These are phyloP conservation scores for Rubia balearica DNA, from an alignment of 305 asterid genomes.

Conservation along the genomic window DNA sequence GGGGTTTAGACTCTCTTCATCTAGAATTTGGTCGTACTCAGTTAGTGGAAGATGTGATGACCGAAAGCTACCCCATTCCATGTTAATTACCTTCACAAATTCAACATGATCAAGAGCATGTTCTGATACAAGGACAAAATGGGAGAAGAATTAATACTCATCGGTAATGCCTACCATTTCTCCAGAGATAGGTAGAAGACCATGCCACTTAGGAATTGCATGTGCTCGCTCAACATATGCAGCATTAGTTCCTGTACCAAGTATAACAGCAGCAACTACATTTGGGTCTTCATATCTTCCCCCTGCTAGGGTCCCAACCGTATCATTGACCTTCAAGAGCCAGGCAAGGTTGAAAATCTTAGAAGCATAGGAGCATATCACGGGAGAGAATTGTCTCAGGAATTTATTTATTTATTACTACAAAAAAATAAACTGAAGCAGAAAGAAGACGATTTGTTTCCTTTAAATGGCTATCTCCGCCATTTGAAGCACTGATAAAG, in stretches of 20 bases:
- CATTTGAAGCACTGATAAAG: too few species aligned
- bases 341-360: conserved; percentile 6
- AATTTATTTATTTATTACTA: background rate
- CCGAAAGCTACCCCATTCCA: conserved; percentile 90
- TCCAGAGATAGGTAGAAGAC: conserved; percentile 40
- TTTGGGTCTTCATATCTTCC: conserved; percentile 31
- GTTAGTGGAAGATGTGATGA: conserved; percentile 47
- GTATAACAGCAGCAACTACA: too few species aligned
- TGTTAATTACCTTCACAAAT: conserved; percentile 65
- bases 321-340: conserved; percentile 67
- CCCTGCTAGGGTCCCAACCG: conserved; percentile 89
- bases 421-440: background rate
- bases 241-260: too few species aligned
- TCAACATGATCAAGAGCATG: conserved; percentile 4
- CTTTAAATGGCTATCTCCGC: background rate
- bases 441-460: background rate
- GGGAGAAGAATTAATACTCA: background rate
- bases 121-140: background rate
- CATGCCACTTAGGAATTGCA: too few species aligned
- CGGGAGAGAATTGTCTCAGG: background rate
- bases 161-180: conserved; percentile 52
- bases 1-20: background rate
- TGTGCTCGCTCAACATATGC: too few species aligned
- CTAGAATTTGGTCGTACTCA: too few species aligned
- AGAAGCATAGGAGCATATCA: background rate